Evolutionary conservation across 768 basidiomycete genomes (phyloP).

Genomic region (Mrakia blollopis): DNA sequence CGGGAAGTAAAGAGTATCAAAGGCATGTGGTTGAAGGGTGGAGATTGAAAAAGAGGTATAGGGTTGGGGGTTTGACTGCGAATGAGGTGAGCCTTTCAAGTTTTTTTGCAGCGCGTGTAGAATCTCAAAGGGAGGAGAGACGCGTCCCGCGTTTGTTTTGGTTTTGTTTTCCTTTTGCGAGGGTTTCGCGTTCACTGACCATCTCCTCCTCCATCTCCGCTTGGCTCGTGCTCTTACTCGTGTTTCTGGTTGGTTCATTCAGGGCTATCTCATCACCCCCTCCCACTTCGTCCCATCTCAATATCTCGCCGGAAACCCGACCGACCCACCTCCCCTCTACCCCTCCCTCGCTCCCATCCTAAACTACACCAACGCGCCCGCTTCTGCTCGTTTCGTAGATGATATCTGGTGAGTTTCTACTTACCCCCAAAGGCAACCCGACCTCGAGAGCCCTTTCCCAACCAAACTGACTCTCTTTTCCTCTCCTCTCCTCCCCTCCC

Average conservation of each 20-base stretch:
- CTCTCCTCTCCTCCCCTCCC: neutral
- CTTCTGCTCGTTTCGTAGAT: neutral
- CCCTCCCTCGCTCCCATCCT: neutral
- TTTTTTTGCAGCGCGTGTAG: neutral
- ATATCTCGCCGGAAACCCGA: neutral
- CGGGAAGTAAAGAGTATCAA: neutral
- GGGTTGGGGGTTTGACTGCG: conserved; percentile 30
- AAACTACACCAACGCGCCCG: neutral
- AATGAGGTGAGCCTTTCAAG: conserved; percentile 34
- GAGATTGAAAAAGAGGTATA: conserved; percentile 7
- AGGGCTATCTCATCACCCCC: conserved; percentile 1
- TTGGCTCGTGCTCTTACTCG: too few species aligned
- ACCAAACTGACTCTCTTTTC: neutral
- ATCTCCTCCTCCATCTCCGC: too few species aligned
- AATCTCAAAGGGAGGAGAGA: neutral
- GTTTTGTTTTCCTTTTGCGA: neutral
- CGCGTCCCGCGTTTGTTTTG: neutral
- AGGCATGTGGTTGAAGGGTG: conserved; percentile 31
- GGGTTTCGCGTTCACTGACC: too few species aligned
- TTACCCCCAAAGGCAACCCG: neutral
- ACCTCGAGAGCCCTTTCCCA: neutral
- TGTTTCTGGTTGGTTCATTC: too few species aligned
- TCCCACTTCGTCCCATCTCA: neutral
- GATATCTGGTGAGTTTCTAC: neutral
- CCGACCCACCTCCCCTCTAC: neutral